Percentiles rank a stretch among this genome's conserved stretches.
These are phyloP conservation scores for Xylariaceae sp. DNA, from an alignment of 2,329 filamentous ascomycete genomes.

Conservation along the genomic window DNA sequence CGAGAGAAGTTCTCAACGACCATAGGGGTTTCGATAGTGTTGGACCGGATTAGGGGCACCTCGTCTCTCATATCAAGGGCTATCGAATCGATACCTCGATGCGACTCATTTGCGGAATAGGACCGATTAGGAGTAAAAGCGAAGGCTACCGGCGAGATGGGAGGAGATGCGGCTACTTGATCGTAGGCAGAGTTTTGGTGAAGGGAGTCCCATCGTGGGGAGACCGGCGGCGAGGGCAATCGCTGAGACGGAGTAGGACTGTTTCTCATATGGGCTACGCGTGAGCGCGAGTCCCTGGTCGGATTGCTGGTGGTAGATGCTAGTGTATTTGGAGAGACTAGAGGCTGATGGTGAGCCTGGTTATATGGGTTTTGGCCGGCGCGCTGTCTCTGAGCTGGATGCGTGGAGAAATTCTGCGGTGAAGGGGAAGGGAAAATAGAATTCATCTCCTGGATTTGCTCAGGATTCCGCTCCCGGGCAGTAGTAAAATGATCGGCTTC, in stretches of 20 bases:
- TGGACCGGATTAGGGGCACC: conserved; percentile 28
- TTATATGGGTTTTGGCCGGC: conserved; percentile 11
- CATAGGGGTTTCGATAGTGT: conserved; percentile 34
- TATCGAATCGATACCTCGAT: conserved; percentile 23
- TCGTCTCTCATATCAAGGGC: conserved; percentile 28
- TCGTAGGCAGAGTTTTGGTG: conserved; percentile 29
- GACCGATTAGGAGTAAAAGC: conserved; percentile 20
- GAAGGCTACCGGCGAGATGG: conserved; percentile 23
- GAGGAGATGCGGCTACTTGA: conserved; percentile 23
- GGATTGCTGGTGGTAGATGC: conserved; percentile 17
- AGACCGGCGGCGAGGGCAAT: conserved; percentile 27
- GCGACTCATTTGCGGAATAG: conserved; percentile 21
- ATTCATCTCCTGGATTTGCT: conserved; percentile 24
- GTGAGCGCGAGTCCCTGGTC: conserved; percentile 14
- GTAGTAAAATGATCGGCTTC: conserved; percentile 26
- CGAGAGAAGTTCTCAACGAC: conserved; percentile 57
- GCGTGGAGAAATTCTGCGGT: conserved; percentile 20
- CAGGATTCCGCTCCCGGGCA: conserved; percentile 25
- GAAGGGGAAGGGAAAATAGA: conserved; percentile 15
- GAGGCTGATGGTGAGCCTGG: conserved; percentile 17
- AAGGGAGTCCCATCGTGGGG: conserved; percentile 47
- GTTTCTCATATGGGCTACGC: conserved; percentile 6
- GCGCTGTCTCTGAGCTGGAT: conserved; percentile 10
- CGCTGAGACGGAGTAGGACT: conserved; percentile 16
- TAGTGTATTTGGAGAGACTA: conserved; percentile 15